Evolutionary conservation across 2,329 filamentous ascomycete species (phyloP), one percentile per base, ranked within the genome.

Genomic region (Cylindrodendrum hubeiense): DNA sequence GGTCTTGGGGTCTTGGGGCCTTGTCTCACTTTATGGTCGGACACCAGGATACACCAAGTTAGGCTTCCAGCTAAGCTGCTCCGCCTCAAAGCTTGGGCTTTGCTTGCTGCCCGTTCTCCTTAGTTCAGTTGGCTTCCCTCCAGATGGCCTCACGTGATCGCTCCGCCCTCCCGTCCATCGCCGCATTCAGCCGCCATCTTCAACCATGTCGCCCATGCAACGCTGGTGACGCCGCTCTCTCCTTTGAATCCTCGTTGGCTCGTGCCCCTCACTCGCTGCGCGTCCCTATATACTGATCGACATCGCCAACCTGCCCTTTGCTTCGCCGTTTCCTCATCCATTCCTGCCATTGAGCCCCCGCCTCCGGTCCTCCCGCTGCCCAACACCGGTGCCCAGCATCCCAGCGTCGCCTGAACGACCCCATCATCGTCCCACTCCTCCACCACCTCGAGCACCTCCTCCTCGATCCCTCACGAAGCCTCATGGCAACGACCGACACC

Each of bases 401-500:
- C 43, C 56, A 34, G 24, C 46, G 41, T 37, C 34, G 26, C 9
- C 17, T 30, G 43, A 33, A 50, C 46, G 28, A 17, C 19, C 30
- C 47, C 34, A 46, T 33, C 68, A 39, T 60, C 59, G 34, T 69
- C 68, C 26, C 24, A 64, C 59, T 39, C 34, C 33, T 51, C 26
- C 21, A 21, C 58, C 41, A 9, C 12, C 54, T 65, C 50, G 58
- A 63, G 49, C 57, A 47, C 66, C 59, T 60, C 64, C n/a, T 34
- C 43, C 39, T 49, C 22, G 15, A 60, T 21, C 50, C 22, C 33
- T 17, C 15, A n/a, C 39, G 10, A 49, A 49, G 33, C n/a, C 55
- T 30, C 57, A 75, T 75, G 73, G 74, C 74, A 66, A 75, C 74
- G 56, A 74, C 73, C 59, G 73, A 75, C 51, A 53, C 69, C 17